phyloP scores from a whole-genome alignment of 2,329 filamentous ascomycete species.

The Fusarium brachygibbosum region DNA sequence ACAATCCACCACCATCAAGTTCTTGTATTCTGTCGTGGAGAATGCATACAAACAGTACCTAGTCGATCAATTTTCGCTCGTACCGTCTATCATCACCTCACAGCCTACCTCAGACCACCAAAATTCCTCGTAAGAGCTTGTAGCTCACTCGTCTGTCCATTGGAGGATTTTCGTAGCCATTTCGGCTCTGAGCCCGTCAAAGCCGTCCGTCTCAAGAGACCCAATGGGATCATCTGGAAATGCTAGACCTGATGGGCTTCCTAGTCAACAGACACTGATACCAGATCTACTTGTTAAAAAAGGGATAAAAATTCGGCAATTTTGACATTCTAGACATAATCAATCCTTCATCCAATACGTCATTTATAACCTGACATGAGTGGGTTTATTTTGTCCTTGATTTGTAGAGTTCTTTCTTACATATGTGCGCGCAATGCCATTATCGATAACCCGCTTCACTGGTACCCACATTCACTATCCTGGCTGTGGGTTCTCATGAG shows the following conservation, averaged over 20 bases:
- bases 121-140: slow-evolving; percentile 30
- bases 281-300: not conserved
- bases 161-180: slow-evolving; percentile 36
- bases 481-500: not conserved
- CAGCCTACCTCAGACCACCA: slow-evolving; percentile 41
- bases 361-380: not conserved
- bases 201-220: slow-evolving; percentile 24
- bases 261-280: slow-evolving; percentile 1
- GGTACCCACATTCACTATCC: not conserved
- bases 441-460: not conserved
- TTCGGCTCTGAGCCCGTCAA: slow-evolving; percentile 26
- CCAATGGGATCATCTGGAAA: slow-evolving; percentile 32
- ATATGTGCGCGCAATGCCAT: not conserved
- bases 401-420: no score
- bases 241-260: slow-evolving; percentile 2
- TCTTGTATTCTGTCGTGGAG: slow-evolving; percentile 26
- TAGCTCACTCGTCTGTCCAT: slow-evolving; percentile 19
- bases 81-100: slow-evolving; percentile 25
- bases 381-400: not conserved
- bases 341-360: not conserved
- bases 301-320: slow-evolving; percentile 12
- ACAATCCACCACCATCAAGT: slow-evolving; percentile 24
- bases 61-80: slow-evolving; percentile 10
- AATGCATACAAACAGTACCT: slow-evolving; percentile 23
- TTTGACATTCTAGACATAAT: slow-evolving; percentile 8